Evolutionary conservation across 805 yeast genomes (phyloP), one percentile per base, ranked within the genome.

Genomic region (Saitoella complicata): DNA sequence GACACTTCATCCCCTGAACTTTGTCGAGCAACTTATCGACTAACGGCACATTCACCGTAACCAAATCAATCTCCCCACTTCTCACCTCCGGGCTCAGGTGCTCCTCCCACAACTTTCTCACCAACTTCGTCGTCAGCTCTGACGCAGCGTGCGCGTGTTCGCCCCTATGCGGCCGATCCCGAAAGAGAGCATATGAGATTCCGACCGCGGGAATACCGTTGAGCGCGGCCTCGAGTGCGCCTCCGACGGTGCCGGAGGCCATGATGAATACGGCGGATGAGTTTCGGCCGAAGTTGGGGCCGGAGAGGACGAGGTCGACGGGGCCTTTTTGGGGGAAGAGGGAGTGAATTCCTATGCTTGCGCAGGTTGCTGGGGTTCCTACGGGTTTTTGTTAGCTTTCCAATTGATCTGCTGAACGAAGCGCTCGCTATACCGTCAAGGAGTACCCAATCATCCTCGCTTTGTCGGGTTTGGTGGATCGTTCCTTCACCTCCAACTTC

Each of bases 281-380:
- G 61, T 91, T 91, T 57, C 95, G 75, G 21, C 98, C 98, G 52
- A 80, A 88, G 58, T 91, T 91, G 6, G 98, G 98, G 1, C 98
- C 98, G 45, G 94, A 81, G 21, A 91, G 60, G 5, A 91, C 95
- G 47, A 88, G 65, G 61, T 91, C 96, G 21, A 87, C 75, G 1
- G 80, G 79, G 3, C 71, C 72, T 21, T 66, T 59, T 11, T 59
- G 58, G 35, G 49, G 43, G 47, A 71, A 67, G 45, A 86, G 59
- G 56, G 84, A 85, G 55, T 84, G 78, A 39, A 83, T 62, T 1
- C 96, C 98, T 45, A 91, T 74, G 61, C 88, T 95, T 4, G 94
- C 72, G 62, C 96, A 85, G 1, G 95, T 81, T 10, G 97, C 98
- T 0, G 98, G 98, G 0, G 98, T 91, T 38, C 95, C 36, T 33